Base-by-base conservation (phyloP, 1,284 basidiomycete genomes). In the Pseudozyma thailandica region DNA sequence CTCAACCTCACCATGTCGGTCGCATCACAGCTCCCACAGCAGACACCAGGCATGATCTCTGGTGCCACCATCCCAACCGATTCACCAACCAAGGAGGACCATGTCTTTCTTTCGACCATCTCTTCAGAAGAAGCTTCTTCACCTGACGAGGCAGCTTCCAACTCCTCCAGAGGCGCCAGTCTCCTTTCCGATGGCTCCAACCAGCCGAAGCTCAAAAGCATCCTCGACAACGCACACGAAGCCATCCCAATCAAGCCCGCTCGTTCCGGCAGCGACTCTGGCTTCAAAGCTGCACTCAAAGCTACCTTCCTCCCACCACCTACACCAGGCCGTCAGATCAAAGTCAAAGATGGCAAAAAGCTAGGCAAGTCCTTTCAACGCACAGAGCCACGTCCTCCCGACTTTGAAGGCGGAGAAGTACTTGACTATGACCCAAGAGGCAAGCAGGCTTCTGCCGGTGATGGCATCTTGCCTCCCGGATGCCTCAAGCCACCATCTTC, bases 301-400 rank as follows among this genome's bases (percentile, higher is more conserved):
- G 55, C 68, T 8, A 72, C 74, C 41, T 79, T 79, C 35, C 50
- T 73, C 10, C 66, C 64, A n/a, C 68, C 62, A 25, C 64, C 74
- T 4, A 61, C 71, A 6, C 55, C 78, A 1, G 76, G 76, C 18
- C 63, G 60, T 20, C 74, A 62, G 37, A 54, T 72, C 62, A 75
- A 73, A 43, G 28, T 63, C 45, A 65, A 61, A 26, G 57, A 68
- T 25, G 76, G 72, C 18, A 60, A 60, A 30, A 57, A 44, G 7
- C 64, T 79, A 9, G 78, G 78, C 42, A 79, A 77, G 53, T 53
- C 60, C 9, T 79, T 78, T 27, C 50, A 65, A 39, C 58, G 78
- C 23, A 48, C 28, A 8, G 65, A 62, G 23, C 76, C 76, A 2
- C 68, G 60, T 1, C 31, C 61, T 3, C 39, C 13, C 20, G 62